Evolutionary conservation across 208 protist species (phyloP), one percentile per base, ranked within the genome.

Genomic region (Trypanosoma lewisi): DNA sequence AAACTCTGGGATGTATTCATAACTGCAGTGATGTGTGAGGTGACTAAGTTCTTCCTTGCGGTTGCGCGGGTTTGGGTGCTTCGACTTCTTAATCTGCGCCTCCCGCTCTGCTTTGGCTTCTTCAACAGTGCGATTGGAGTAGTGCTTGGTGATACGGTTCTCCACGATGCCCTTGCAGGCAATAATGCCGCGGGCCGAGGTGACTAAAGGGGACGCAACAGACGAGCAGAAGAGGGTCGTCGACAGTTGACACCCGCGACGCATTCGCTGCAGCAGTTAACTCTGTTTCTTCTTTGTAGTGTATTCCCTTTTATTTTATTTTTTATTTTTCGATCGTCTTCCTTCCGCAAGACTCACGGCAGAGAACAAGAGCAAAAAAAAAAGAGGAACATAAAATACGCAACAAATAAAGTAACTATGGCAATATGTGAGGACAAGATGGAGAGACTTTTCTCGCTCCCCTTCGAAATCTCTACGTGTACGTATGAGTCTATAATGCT

Each of bases 1-100:
- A 68, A 95, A 95, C 73, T 95, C 85, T n/a, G 89, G 84, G 28
- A 93, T 78, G 71, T 95, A 95, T 72, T 95, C 89, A 75, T 91
- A 92, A 63, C 77, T 89, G 64, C 86, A 93, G 58, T 93, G 85
- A 51, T 89, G 85, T 17, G 84, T 91, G 28, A 93, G 76, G 71
- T 95, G 83, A 52, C 80, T 87, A 28, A 95, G 84, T 41, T 80
- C 84, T 67, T 95, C 89, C 78, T 93, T 95, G 21, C 82, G 81
- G 67, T 82, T 92, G 21, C 69, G 70, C 7, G 86, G 89, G 63
- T 91, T 88, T 23, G 84, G 84, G 59, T 93, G 84, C 53, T 75
- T 63, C 23, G 49, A 37, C 63, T 87, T 83, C 5, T 59, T 66
- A 4, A 79, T 63, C 19, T 65, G 62, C 49, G 84, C 83, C 37